A percentile compares a stretch with the other conserved stretches of the same genome.
phyloP scores from a whole-genome alignment of 805 yeast genomes.

The Saccharomycopsis fodiens region DNA sequence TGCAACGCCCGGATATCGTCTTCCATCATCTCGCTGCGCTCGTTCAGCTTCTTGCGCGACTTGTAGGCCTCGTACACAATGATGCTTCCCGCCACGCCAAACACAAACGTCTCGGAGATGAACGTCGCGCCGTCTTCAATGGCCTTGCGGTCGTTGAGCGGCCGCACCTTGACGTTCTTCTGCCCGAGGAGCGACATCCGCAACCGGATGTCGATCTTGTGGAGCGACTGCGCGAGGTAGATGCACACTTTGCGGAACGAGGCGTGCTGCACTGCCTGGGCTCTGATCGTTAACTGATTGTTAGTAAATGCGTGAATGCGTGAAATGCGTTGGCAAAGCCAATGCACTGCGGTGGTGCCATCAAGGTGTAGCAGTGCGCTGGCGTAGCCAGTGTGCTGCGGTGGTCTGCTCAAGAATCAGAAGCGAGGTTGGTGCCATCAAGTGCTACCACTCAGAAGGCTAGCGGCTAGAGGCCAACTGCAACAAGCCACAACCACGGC shows the following conservation, averaged over 20 bases:
- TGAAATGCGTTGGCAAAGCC: too few species aligned
- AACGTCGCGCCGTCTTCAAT: slow-evolving; percentile 77
- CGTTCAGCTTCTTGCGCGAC: slow-evolving; percentile 54
- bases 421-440: too few species aligned
- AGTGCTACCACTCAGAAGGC: background rate
- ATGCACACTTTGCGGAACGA: slow-evolving; percentile 57
- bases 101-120: slow-evolving; percentile 68
- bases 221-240: slow-evolving; percentile 62
- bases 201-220: slow-evolving; percentile 53
- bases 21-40: slow-evolving; percentile 55
- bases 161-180: slow-evolving; percentile 46
- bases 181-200: slow-evolving; percentile 55
- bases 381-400: too few species aligned
- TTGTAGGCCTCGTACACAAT: slow-evolving; percentile 66
- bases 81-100: slow-evolving; percentile 72
- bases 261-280: slow-evolving; percentile 69
- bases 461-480: background rate
- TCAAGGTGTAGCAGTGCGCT: too few species aligned
- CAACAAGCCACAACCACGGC: too few species aligned
- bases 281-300: slow-evolving; percentile 36
- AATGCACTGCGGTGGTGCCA: too few species aligned
- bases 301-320: slow-evolving; percentile 2
- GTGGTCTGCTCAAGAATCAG: background rate
- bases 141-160: slow-evolving; percentile 75
- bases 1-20: slow-evolving; percentile 68